Conservation (phyloP, 192 early-diverging fungal species). For the Chytriomyces sp. region DNA sequence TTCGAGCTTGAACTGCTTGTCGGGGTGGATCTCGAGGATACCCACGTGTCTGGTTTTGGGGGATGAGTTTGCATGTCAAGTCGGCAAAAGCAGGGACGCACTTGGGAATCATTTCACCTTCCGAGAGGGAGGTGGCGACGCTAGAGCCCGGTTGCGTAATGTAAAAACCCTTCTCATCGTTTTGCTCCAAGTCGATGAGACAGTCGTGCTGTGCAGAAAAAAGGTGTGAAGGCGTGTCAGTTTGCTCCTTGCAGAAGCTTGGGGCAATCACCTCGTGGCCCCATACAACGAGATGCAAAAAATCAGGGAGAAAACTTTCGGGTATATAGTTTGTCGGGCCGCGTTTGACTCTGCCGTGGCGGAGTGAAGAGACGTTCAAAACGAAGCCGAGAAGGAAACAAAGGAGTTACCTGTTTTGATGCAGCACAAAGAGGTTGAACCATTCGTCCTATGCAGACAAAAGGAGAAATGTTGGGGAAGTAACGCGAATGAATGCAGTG, state of each 20-base stretch:
- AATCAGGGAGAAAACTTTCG: constrained; percentile 77
- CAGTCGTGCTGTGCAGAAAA: constrained; percentile 91
- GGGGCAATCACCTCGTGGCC: constrained; percentile 86
- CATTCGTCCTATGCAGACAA: constrained; percentile 56
- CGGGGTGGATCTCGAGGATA: constrained; percentile 63
- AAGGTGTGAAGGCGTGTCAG: too few species aligned
- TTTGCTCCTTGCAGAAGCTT: too few species aligned
- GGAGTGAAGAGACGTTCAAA: not conserved
- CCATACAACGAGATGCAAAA: constrained; percentile 88
- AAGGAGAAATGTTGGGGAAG: not conserved
- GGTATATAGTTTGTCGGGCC: constrained; percentile 85
- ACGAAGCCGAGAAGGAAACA: too few species aligned
- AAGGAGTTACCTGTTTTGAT: constrained; percentile 77
- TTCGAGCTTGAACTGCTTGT: constrained; percentile 68
- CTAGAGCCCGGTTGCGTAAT: constrained; percentile 93
- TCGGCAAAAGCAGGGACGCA: constrained; percentile 42
- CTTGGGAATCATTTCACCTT: constrained; percentile 80
- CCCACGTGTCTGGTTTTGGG: constrained; percentile 45
- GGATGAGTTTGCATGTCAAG: not conserved
- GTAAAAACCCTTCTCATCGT: constrained; percentile 66
- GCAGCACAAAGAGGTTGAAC: constrained; percentile 90
- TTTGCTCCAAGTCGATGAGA: constrained; percentile 72
- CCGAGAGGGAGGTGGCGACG: constrained; percentile 83
- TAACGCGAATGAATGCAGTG: too few species aligned
- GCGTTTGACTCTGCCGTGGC: constrained; percentile 73